Evolutionary conservation across 2,329 filamentous ascomycete genomes (phyloP), one percentile per base, ranked within the genome.

Genomic region (Seiridium cupressi): DNA sequence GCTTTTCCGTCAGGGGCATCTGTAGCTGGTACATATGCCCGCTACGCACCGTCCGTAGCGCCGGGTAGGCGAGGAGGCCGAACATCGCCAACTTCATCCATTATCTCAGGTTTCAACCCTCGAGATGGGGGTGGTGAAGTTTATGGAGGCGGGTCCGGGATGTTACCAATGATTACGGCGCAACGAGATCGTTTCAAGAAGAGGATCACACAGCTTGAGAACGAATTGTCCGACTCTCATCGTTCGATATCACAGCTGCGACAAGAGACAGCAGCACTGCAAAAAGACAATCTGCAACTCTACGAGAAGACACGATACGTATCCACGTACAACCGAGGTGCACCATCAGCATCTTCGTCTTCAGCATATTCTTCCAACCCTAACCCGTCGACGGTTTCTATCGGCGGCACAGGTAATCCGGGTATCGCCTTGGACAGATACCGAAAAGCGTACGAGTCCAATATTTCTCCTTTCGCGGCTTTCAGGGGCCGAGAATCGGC

Each of bases 291-390:
- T 72, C 82, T 99, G 42, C 93, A 90, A 68, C 83, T 99, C 6
- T 99, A 99, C 74, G 95, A 99, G 76, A 99, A 98, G 83, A 97
- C 94, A 18, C 87, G 95, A 66, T 99, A 99, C 73, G 88, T 98
- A 32, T 97, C 93, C 5, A 93, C 92, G 2, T 99, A 97, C 79
- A 96, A 89, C 74, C 88, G 93, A 57, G 84, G 84, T 51, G 84
- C 83, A 11, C 82, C 83, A 5, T 83, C 84, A 35, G 76, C 79
- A 44, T 85, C 87, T 11, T 87, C 87, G 10, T 87, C 88, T n/a
- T 90, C 88, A 47, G 82, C 81, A 48, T 84, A 82, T 65, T 81
- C 84, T 44, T 80, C 81, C 60, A 92, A 89, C 68, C 89, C 92
- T 2, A 96, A 93, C 71, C 88, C 91, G 0, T 89, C 90, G 0